phyloP scores from a whole-genome alignment of 2,329 filamentous ascomycete genomes.

The Clarireedia paspali region DNA sequence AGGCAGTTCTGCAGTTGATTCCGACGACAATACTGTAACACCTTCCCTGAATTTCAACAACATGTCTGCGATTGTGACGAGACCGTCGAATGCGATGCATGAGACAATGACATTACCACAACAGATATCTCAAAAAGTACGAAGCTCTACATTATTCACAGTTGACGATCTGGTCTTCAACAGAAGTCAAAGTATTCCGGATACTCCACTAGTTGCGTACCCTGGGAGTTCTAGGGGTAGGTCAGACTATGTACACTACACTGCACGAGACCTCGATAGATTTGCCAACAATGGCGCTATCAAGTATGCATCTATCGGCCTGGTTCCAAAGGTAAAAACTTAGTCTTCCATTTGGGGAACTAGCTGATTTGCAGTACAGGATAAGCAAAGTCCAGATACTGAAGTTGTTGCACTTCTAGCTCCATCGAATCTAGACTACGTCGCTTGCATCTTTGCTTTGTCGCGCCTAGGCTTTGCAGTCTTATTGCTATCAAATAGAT shows the following conservation, averaged over 20 bases:
- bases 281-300: conserved; percentile 25
- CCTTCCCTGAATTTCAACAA: not conserved
- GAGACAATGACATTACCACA: not conserved
- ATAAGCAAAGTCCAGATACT: not conserved
- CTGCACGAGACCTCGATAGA: conserved; percentile 25
- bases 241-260: conserved; percentile 25
- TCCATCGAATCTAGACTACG: conserved; percentile 38
- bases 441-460: conserved; percentile 44
- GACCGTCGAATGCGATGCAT: not conserved
- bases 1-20: not conserved
- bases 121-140: not conserved
- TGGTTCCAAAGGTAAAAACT: conserved; percentile 15
- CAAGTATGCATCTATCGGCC: conserved; percentile 16
- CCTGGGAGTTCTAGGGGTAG: conserved; percentile 16
- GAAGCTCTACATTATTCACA: conserved; percentile 10
- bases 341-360: not conserved
- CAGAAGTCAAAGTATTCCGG: conserved; percentile 16
- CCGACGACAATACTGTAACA: not conserved
- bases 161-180: conserved; percentile 23
- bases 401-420: conserved; percentile 19
- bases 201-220: conserved; percentile 23
- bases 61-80: not conserved
- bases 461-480: conserved; percentile 44
- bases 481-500: conserved; percentile 45
- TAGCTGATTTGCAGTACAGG: not conserved